Percentiles rank a stretch among this genome's conserved stretches.
These are phyloP conservation scores for Ogataea polymorpha DNA, from an alignment of 805 yeast species.

Conservation along the genomic window DNA sequence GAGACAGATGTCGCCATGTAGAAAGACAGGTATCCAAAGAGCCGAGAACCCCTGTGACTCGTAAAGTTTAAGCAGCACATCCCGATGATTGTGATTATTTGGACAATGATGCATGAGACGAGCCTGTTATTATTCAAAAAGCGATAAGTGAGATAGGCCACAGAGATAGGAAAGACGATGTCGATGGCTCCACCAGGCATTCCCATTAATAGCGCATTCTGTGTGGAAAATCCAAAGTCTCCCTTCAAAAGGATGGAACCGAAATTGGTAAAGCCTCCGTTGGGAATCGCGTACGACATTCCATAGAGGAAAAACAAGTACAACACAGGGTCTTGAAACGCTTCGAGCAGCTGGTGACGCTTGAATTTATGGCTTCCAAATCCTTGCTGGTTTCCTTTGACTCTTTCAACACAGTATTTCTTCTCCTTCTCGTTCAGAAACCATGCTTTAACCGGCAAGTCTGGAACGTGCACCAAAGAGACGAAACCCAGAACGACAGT, in stretches of 20 bases:
- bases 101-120: too few species aligned
- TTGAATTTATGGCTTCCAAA: slow-evolving; percentile 18
- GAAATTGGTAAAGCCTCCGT: slow-evolving; percentile 55
- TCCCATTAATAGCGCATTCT: slow-evolving; percentile 34
- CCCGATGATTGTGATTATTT: too few species aligned
- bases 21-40: not conserved
- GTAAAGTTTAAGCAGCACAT: too few species aligned
- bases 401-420: not conserved
- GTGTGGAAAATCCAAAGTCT: slow-evolving; percentile 28
- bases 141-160: too few species aligned
- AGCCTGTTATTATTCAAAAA: too few species aligned
- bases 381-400: not conserved
- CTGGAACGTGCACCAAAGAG: too few species aligned
- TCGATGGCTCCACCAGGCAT: slow-evolving; percentile 30
- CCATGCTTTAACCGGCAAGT: too few species aligned
- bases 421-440: not conserved
- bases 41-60: slow-evolving; percentile 28
- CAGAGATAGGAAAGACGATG: too few species aligned
- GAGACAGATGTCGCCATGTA: not conserved
- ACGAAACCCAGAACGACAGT: too few species aligned
- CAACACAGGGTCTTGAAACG: slow-evolving; percentile 34
- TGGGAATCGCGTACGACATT: slow-evolving; percentile 45
- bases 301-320: slow-evolving; percentile 31
- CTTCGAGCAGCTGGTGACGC: slow-evolving; percentile 28
- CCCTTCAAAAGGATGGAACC: slow-evolving; percentile 44